A percentile compares a stretch with the other conserved stretches of the same genome.
These are phyloP conservation scores for Talinum fruticosum DNA, from an alignment of 148 eudicot genomes.

Conservation along the genomic window DNA sequence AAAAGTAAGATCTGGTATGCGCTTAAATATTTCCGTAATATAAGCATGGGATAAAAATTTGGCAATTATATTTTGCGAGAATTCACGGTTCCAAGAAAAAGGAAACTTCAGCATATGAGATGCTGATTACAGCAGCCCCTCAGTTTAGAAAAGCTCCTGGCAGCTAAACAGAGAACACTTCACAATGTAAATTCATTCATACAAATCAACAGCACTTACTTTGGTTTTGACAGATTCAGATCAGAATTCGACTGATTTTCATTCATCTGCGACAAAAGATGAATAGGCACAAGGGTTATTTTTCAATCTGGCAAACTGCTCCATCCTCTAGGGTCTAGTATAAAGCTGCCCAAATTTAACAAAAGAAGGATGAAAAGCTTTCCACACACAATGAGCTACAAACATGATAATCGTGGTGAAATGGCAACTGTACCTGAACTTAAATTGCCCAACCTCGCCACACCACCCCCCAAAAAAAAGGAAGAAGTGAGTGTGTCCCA, in stretches of 20 bases:
- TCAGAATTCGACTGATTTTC: conserved; percentile 23
- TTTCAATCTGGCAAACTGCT: not conserved
- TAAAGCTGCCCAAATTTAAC: not conserved
- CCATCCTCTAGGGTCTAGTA: not conserved
- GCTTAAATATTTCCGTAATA: not conserved
- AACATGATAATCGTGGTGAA: not conserved
- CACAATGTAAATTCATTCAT: not conserved
- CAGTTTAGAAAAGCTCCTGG: not conserved
- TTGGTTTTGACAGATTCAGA: conserved; percentile 22
- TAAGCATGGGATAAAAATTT: not conserved
- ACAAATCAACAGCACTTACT: conserved; percentile 33
- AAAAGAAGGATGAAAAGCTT: not conserved
- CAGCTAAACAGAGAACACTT: not conserved
- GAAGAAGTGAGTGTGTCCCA: too few relatives aligned
- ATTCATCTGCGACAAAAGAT: conserved; percentile 38
- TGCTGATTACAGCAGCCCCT: not conserved
- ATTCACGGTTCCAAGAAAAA: not conserved
- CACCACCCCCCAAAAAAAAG: not conserved
- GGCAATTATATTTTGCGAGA: not conserved
- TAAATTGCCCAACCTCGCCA: not conserved
- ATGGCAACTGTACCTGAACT: not conserved
- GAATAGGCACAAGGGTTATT: not conserved
- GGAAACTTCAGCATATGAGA: not conserved
- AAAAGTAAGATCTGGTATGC: not conserved
- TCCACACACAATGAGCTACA: not conserved